Evolutionary conservation across 2,329 filamentous ascomycete genomes (phyloP).

Genomic region (Catunica adiposa): DNA sequence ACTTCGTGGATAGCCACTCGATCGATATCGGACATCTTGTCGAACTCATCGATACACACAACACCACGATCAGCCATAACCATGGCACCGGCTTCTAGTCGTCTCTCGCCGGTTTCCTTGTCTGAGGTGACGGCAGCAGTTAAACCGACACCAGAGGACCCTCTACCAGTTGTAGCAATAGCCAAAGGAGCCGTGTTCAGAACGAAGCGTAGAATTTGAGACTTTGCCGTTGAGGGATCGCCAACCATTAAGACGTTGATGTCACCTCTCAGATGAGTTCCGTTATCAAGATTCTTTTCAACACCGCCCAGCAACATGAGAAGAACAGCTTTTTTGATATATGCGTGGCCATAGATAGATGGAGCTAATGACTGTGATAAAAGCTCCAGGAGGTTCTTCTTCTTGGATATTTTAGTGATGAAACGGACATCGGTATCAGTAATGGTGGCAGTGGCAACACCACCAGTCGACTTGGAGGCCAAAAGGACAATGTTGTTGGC

Average conservation of each 20-base stretch:
- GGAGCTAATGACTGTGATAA: constrained; percentile 88
- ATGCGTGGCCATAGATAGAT: constrained; percentile 90
- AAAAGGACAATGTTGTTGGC: constrained; percentile 91
- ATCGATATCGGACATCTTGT: constrained; percentile 99
- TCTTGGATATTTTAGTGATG: constrained; percentile 95
- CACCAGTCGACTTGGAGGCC: constrained; percentile 89
- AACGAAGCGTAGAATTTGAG: constrained; percentile 91
- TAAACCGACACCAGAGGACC: constrained; percentile 91
- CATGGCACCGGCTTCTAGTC: constrained; percentile 95
- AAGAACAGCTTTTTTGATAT: constrained; percentile 94
- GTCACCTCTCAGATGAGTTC: constrained; percentile 91
- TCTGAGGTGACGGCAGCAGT: constrained; percentile 96
- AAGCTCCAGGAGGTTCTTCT: constrained; percentile 80
- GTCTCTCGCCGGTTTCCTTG: constrained; percentile 87
- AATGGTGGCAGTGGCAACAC: constrained; percentile 78
- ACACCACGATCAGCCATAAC: constrained; percentile 93
- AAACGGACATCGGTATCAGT: constrained; percentile 96
- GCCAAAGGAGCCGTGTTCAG: constrained; percentile 91
- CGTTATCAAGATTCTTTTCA: constrained; percentile 97
- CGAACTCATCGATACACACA: constrained; percentile 97
- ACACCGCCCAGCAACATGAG: constrained; percentile 89
- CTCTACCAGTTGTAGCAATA: constrained; percentile 90
- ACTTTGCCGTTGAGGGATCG: constrained; percentile 95
- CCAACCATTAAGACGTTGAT: constrained; percentile 99
- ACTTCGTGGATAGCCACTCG: constrained; percentile 98